Evolutionary conservation across 2,329 filamentous ascomycete genomes (phyloP).

Genomic region (Curvularia verruculosa): DNA sequence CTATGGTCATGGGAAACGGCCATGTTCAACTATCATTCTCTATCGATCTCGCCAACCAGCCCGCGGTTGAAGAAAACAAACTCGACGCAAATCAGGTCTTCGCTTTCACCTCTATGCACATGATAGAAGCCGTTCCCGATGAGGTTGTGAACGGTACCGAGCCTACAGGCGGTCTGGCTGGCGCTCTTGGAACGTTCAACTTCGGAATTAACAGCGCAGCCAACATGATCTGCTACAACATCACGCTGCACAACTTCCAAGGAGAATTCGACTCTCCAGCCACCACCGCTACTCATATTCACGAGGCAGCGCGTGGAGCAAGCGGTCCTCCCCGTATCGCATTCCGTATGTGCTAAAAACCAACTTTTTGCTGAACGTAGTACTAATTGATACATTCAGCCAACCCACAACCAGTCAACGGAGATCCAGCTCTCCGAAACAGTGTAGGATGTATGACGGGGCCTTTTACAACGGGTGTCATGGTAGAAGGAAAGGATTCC

Average conservation of each 20-base stretch:
- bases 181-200: conserved; percentile 57
- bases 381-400: too few relatives aligned
- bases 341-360: too few relatives aligned
- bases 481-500: conserved; percentile 54
- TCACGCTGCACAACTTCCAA: conserved; percentile 57
- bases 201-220: conserved; percentile 58
- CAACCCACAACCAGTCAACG: conserved; percentile 28
- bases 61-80: conserved; percentile 8
- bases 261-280: conserved; percentile 61
- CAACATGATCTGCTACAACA: conserved; percentile 57
- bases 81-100: conserved; percentile 29
- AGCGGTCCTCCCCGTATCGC: conserved; percentile 58
- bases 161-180: conserved; percentile 52
- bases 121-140: conserved; percentile 55
- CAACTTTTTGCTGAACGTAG: too few relatives aligned
- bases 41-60: conserved; percentile 25
- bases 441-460: conserved; percentile 36
- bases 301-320: conserved; percentile 55
- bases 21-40: conserved; percentile 22
- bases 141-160: conserved; percentile 58
- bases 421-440: conserved; percentile 20
- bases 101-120: conserved; percentile 58
- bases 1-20: conserved; percentile 20
- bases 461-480: conserved; percentile 38
- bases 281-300: conserved; percentile 62